Evolutionary conservation across 805 yeast species (phyloP).

Genomic region (Wickerhamomyces sydowiorum): DNA sequence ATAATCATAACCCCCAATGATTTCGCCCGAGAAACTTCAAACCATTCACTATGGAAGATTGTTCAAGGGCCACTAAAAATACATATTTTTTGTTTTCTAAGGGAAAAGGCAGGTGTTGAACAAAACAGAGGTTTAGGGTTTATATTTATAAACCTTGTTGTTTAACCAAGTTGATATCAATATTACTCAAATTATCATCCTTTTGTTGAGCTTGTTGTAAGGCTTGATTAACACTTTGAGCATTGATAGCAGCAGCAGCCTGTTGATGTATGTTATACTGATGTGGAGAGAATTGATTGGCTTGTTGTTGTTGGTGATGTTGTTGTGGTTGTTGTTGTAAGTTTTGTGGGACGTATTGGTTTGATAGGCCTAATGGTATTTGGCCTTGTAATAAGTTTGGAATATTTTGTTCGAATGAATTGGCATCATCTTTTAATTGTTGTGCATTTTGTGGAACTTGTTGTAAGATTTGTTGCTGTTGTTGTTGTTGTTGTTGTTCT

Average conservation of each 20-base stretch:
- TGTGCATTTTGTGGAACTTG: conserved; percentile 6
- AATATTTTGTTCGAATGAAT: conserved; percentile 20
- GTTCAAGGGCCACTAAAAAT: too few relatives aligned
- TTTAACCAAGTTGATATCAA: conserved; percentile 21
- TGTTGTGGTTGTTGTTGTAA: not conserved
- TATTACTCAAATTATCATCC: conserved; percentile 19
- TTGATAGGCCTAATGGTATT: conserved; percentile 1
- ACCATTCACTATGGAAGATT: too few relatives aligned
- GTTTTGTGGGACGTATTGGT: not conserved
- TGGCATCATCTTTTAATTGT: conserved; percentile 10
- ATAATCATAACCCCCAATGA: too few relatives aligned
- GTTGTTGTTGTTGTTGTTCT: conserved; percentile 5
- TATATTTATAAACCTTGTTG: conserved; percentile 13
- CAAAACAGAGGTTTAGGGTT: too few relatives aligned
- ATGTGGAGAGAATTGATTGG: conserved; percentile 1
- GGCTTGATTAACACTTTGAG: not conserved
- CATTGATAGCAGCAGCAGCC: not conserved
- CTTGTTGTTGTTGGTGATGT: conserved; percentile 2
- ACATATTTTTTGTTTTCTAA: too few relatives aligned
- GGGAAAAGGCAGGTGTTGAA: too few relatives aligned
- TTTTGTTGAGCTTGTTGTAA: conserved; percentile 9
- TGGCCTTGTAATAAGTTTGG: conserved; percentile 19
- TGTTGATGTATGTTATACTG: conserved; percentile 1
- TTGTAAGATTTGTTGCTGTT: conserved; percentile 5
- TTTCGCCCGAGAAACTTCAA: too few relatives aligned